Percentiles rank a stretch among this genome's conserved stretches.
Conservation (phyloP, 345 rosid species). For the Populus simonii region DNA sequence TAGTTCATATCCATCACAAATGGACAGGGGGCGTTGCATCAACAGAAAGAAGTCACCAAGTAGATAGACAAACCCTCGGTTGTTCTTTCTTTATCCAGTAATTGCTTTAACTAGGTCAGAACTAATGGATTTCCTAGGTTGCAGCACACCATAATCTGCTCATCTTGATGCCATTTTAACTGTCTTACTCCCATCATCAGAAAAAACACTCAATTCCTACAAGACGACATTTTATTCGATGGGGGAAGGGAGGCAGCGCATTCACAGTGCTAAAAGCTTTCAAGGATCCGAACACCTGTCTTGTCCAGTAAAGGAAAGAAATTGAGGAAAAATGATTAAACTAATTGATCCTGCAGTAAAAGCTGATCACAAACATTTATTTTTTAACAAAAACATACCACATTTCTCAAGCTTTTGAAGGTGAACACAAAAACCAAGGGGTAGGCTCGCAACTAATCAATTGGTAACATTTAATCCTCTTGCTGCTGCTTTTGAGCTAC, state of each 20-base stretch:
- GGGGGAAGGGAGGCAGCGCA: neutral
- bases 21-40: neutral
- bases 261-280: neutral
- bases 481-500: conserved; percentile 33
- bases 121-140: neutral
- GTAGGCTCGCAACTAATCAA: neutral
- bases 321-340: neutral
- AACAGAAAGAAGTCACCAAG: neutral
- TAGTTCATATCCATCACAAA: neutral
- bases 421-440: neutral
- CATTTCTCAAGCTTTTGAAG: neutral
- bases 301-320: neutral
- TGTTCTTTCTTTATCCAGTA: neutral
- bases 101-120: neutral
- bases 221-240: neutral
- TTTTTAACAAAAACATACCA: neutral
- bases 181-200: too few relatives aligned
- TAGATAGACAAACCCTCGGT: neutral
- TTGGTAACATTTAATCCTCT: conserved; percentile 6
- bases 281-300: neutral
- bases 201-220: neutral
- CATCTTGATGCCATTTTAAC: neutral
- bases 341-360: neutral
- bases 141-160: neutral
- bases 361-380: neutral